Evolutionary conservation across 495 filamentous ascomycete genomes (phyloP).

Genomic region (Cryomyces minteri): DNA sequence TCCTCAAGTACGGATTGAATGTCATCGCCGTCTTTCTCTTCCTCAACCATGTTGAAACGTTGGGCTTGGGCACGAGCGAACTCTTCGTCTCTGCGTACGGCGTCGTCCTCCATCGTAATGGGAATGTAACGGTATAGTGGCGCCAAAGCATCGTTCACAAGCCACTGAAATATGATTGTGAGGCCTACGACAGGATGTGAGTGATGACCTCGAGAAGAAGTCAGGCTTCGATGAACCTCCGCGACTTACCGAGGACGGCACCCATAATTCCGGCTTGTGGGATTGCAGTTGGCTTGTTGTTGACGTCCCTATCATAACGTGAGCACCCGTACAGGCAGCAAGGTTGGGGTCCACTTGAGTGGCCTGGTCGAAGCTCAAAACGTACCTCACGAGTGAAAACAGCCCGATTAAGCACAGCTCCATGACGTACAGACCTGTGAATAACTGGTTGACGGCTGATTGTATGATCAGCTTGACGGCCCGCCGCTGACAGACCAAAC

Average conservation of each 20-base stretch:
- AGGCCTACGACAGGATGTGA: constrained; percentile 26
- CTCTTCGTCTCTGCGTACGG: constrained; percentile 70
- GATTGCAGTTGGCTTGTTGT: constrained; percentile 41
- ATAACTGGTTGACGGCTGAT: constrained; percentile 86
- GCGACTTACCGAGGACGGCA: constrained; percentile 18
- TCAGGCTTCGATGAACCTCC: too few species aligned
- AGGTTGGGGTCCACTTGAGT: too few species aligned
- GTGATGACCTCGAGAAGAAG: too few species aligned
- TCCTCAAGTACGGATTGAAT: constrained; percentile 25
- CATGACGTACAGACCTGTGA: constrained; percentile 89
- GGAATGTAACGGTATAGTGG: constrained; percentile 80
- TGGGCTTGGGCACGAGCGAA: constrained; percentile 57
- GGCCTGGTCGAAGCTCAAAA: too few species aligned
- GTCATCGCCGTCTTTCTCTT: constrained; percentile 31
- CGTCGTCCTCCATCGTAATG: constrained; percentile 90
- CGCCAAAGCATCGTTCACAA: constrained; percentile 70
- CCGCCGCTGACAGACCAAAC: too few species aligned
- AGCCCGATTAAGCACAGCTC: constrained; percentile 79
- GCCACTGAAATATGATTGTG: constrained; percentile 63
- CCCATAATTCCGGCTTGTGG: constrained; percentile 88
- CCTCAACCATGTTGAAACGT: constrained; percentile 28
- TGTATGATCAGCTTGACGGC: too few species aligned
- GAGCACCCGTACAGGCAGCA: too few species aligned
- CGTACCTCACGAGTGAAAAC: constrained; percentile 56
- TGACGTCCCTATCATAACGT: constrained; percentile 22